Base-by-base conservation (phyloP, 805 yeast species). In the Yamadazyma endophytica region DNA sequence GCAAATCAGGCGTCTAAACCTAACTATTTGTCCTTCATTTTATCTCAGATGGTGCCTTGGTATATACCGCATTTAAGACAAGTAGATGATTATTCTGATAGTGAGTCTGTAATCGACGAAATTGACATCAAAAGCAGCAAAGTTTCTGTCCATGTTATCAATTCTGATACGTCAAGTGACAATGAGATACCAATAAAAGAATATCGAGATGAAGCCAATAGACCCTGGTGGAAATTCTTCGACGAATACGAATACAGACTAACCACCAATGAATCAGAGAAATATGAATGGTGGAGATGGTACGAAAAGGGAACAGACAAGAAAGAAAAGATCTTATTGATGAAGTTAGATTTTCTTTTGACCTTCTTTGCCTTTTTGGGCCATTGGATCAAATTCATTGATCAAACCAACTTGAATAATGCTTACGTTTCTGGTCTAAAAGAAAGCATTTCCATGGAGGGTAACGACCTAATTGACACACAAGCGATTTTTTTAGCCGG, bases 181-280 rank as follows among this genome's bases (percentile, higher is more conserved):
- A n/a, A n/a, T n/a, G n/a, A n/a, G n/a, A n/a, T n/a, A n/a, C n/a
- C n/a, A n/a, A n/a, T n/a, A n/a, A n/a, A n/a, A 22, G 42, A 38
- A 27, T 38, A 64, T 44, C 54, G 78, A 39, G 79, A 74, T 45
- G 79, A 73, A 47, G 75, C 75, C 6, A 48, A 67, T 38, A 58
- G 77, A 29, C 60, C 65, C 21, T 73, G 77, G 73, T 69, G 59
- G 58, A 61, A 60, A 18, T 70, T 56, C 37, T 72, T 71, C 24
- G 61, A 56, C 35, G 61, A 56, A 37, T 56, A 48, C 33, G 61
- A 56, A 33, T 54, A 56, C 37, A 33, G 61, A 14, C 26, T 35
- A 22, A 47, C 46, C 20, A 42, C 39, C 24, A 21, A 33, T n/a
- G 43, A 42, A 12, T 33, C 50, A 36, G 40, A 31, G 34, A 40